Conservation (phyloP, 2,329 filamentous ascomycete species). For the Clarireedia monteithiana region DNA sequence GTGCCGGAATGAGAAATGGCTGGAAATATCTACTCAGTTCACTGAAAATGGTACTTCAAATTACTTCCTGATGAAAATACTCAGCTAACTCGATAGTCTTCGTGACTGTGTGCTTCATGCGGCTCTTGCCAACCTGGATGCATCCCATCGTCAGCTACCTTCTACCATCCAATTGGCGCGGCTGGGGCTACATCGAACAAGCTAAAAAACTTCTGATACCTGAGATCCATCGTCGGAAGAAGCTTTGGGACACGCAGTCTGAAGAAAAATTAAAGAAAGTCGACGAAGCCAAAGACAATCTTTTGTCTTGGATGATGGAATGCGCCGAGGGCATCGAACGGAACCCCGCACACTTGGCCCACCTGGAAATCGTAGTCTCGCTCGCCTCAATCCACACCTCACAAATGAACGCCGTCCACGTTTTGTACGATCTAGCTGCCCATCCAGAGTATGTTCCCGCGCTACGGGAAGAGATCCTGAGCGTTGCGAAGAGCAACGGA, state of each 20-base stretch:
- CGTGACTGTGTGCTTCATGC: background rate
- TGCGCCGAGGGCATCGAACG: background rate
- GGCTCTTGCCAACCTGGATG: background rate
- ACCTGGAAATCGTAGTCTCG: background rate
- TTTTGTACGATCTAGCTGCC: slow-evolving; percentile 19
- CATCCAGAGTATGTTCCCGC: slow-evolving; percentile 8
- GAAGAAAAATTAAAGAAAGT: background rate
- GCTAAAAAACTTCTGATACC: background rate
- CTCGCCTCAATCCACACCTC: slow-evolving; percentile 19
- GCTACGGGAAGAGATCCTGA: slow-evolving; percentile 26
- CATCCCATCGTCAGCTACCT: background rate
- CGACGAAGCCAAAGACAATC: background rate
- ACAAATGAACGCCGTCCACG: slow-evolving; percentile 21
- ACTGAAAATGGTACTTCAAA: slow-evolving; percentile 2
- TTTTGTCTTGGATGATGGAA: background rate
- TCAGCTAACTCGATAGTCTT: background rate
- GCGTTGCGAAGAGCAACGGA: background rate
- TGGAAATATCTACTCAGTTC: slow-evolving; percentile 1
- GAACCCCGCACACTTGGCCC: background rate
- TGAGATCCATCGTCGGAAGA: background rate
- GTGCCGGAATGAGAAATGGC: background rate
- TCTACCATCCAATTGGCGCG: background rate
- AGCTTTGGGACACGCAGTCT: background rate
- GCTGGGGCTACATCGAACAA: background rate
- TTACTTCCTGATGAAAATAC: background rate